Base-by-base conservation (phyloP, 1,139 yeast species). In the Saccharomyces pastorianus region DNA sequence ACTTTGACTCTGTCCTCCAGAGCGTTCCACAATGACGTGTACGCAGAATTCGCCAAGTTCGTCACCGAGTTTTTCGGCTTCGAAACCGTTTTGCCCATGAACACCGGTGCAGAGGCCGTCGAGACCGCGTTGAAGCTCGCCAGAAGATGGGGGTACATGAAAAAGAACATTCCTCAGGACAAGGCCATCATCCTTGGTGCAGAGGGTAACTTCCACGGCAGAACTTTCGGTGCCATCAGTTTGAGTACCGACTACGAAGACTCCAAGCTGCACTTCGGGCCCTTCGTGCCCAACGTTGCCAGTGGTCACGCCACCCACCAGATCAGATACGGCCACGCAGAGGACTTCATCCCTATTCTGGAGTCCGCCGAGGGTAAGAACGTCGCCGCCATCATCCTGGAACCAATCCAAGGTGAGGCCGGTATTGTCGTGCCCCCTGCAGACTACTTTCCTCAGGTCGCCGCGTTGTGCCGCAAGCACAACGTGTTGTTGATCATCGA, bases 321-420 rank as follows among this genome's bases (percentile, higher is more conserved):
- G 63, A 76, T 88, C 66, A 81, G 95, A 71, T 88, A 84, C 71
- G 95, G 96, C 61, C 82, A 78, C 59, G 82, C 89, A 66, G 96
- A 82, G 69, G 98, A 91, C 68, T 82, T 91, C 55, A 95, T 89
- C 72, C 78, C 78, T 67, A 96, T 96, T 1, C 84, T 89, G 67
- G 76, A 78, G 62, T 82, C 82, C 56, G 13, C 44, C 9, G 93
- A 95, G 29, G 97, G 97, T 60, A 95, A 88, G 71, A 85, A 84
- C 70, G 83, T 91, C 61, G 96, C 96, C 47, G 98, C 96, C 47
- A 83, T 91, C 61, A 76, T 91, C 61, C 82, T 91, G 63, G 99
- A 91, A 74, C 98, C 98, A 59, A 91, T 91, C 66, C 99, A 91
- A 73, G 99, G 99, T 71, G 99, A 91, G 73, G 99, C 99, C 41